phyloP scores from a whole-genome alignment of 495 filamentous ascomycete species.

The Neohortaea acidophila region DNA sequence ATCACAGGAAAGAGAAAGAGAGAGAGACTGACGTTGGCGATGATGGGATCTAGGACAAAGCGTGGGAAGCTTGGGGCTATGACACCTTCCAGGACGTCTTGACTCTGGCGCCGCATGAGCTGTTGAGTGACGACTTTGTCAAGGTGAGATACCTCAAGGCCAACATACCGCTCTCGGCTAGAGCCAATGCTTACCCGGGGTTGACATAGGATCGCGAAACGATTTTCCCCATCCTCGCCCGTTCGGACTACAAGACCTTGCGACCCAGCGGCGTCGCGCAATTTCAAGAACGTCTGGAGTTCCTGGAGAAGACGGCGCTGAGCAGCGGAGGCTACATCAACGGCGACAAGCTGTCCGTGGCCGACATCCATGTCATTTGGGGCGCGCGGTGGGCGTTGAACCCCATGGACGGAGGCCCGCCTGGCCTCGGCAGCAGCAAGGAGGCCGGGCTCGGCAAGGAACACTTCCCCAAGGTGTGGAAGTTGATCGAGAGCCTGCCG shows the following conservation, averaged over 20 bases:
- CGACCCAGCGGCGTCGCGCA: slow-evolving; percentile 10
- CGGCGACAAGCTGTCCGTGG: slow-evolving; percentile 11
- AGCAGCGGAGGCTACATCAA: slow-evolving; percentile 3
- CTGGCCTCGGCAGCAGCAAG: slow-evolving; percentile 8
- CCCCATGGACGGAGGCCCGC: too few relatives aligned
- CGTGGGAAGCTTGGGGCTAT: slow-evolving; percentile 16
- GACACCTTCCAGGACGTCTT: slow-evolving; percentile 9
- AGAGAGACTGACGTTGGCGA: too few relatives aligned
- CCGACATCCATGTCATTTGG: slow-evolving; percentile 18
- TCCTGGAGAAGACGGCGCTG: slow-evolving; percentile 13
- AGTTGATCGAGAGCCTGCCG: slow-evolving; percentile 13
- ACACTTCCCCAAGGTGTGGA: slow-evolving; percentile 16
- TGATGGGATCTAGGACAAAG: slow-evolving; percentile 10
- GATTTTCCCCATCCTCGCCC: slow-evolving; percentile 16
- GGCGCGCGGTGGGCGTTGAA: slow-evolving; percentile 15
- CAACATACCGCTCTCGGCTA: too few relatives aligned
- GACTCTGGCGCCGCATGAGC: slow-evolving; percentile 5
- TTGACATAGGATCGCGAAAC: slow-evolving; percentile 17
- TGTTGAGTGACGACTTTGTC: slow-evolving; percentile 9
- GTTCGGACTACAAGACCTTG: slow-evolving; percentile 10
- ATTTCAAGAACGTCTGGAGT: slow-evolving; percentile 4
- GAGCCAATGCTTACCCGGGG: too few relatives aligned
- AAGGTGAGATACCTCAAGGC: too few relatives aligned
- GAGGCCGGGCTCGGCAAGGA: slow-evolving; percentile 14
- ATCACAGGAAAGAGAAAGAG: too few relatives aligned